Evolutionary conservation across 768 basidiomycete species (phyloP).

Genomic region (Boletus reticulatus): DNA sequence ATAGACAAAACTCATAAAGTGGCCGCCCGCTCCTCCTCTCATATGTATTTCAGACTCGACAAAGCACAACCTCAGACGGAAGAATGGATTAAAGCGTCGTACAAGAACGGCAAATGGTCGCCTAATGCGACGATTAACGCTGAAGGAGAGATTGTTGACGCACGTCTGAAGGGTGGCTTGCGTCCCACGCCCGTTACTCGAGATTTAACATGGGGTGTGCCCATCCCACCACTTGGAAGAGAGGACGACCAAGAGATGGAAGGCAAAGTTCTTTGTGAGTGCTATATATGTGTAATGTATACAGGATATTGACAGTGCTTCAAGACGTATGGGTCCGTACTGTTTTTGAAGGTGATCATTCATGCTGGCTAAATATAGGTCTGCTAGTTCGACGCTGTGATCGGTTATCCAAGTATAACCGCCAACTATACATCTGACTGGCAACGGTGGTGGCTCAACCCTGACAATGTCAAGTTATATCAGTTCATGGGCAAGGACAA

Average conservation of each 20-base stretch:
- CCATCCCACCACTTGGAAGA: conserved; percentile 71
- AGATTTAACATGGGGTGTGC: conserved; percentile 95
- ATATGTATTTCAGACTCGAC: conserved; percentile 91
- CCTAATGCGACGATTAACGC: conserved; percentile 87
- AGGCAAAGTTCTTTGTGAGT: conserved; percentile 93
- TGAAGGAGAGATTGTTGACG: conserved; percentile 87
- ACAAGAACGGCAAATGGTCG: conserved; percentile 86
- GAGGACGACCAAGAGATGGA: conserved; percentile 83
- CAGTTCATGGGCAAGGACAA: conserved; percentile 99
- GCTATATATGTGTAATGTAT: not conserved
- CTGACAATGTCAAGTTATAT: conserved; percentile 83
- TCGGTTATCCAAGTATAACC: conserved; percentile 97
- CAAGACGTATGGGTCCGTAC: conserved; percentile 89
- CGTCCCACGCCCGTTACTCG: conserved; percentile 89
- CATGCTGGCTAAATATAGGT: not conserved
- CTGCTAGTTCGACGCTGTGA: conserved; percentile 90
- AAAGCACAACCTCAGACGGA: conserved; percentile 78
- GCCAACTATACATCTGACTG: conserved; percentile 93
- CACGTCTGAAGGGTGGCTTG: conserved; percentile 81
- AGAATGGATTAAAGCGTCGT: conserved; percentile 82
- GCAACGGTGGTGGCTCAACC: conserved; percentile 97
- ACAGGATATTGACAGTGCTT: conserved; percentile 1
- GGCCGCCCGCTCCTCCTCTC: conserved; percentile 72
- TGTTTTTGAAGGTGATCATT: not conserved
- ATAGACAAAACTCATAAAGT: conserved; percentile 79